Evolutionary conservation across 768 basidiomycete species (phyloP), one percentile per base, ranked within the genome.

Genomic region (Coprinellus micaceus): DNA sequence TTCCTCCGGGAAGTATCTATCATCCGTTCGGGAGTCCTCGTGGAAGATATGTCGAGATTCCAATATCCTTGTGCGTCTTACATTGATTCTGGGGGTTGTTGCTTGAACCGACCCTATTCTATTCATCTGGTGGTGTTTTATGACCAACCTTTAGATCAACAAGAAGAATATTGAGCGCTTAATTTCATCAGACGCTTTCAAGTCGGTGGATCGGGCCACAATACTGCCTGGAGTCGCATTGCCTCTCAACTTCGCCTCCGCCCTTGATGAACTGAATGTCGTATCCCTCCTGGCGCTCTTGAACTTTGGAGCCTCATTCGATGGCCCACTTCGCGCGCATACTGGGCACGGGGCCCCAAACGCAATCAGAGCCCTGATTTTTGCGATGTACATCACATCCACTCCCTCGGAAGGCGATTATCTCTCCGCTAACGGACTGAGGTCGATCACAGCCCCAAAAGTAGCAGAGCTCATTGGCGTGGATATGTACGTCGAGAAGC

Each of bases 281-380:
- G 72, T 94, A n/a, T 83, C 86, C 44, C 69, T 90, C 7, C 81
- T 94, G 40, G 83, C 86, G 2, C 77, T 94, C 15, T 78, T 96
- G 30, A 94, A 94, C 67, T 91, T 94, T 67, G 89, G 81, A 4
- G 90, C 89, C 1, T 89, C 89, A 33, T 94, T 89, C 68, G 87
- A 90, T 24, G 74, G 78, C 4, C 82, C 86, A 4, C 77, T 95
- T 37, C 91, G 90, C 68, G 70, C 71, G 13, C 82, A 83, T 54
- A 87, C 87, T 2, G 83, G 85, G 13, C 83, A 90, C 40, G 91
- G 92, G 21, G 90, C 91, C 59, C 93, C 86, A 81, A 89, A 94
- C 68, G 84, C 82, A 54, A 89, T 94, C 64, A 81, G 88, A 51
- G 86, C 84, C 2, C 79, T 95, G 50, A 76, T 82, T 28, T 83